phyloP scores from a whole-genome alignment of 1,139 yeast species.

The Suhomyces bolitotheri region DNA sequence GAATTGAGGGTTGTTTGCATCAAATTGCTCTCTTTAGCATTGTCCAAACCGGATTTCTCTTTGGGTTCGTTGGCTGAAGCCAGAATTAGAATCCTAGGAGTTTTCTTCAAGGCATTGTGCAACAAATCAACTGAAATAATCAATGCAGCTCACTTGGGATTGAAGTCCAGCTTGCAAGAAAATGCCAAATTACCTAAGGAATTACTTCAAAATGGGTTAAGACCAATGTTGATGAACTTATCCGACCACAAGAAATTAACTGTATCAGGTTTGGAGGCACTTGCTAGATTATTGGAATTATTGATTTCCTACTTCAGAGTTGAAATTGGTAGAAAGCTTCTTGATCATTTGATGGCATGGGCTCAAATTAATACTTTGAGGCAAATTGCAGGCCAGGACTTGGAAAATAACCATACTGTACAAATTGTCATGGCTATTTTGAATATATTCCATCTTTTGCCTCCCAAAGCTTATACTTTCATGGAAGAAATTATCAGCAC shows the following conservation, averaged over 20 bases:
- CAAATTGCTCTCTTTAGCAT: constrained; percentile 74
- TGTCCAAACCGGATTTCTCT: constrained; percentile 77
- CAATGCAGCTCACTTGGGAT: constrained; percentile 89
- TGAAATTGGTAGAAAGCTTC: constrained; percentile 89
- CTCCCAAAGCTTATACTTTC: constrained; percentile 88
- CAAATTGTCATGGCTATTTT: constrained; percentile 87
- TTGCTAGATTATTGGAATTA: constrained; percentile 81
- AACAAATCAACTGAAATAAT: constrained; percentile 85
- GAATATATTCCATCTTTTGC: constrained; percentile 87
- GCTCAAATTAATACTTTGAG: constrained; percentile 82
- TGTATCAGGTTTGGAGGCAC: constrained; percentile 86
- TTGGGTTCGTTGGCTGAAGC: constrained; percentile 79
- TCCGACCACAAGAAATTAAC: constrained; percentile 92
- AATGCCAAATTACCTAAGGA: constrained; percentile 92
- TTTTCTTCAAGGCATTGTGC: constrained; percentile 89
- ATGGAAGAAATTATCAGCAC: constrained; percentile 84
- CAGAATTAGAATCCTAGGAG: constrained; percentile 83
- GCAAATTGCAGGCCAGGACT: constrained; percentile 68
- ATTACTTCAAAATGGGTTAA: constrained; percentile 83
- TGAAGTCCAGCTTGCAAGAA: constrained; percentile 79
- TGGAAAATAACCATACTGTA: constrained; percentile 77
- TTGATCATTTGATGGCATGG: constrained; percentile 96
- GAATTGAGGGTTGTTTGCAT: constrained; percentile 90
- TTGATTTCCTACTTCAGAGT: constrained; percentile 92
- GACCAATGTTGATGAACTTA: constrained; percentile 93